phyloP scores from a whole-genome alignment of 176 grass and related monocot species.

The Dactylis glomerata region DNA sequence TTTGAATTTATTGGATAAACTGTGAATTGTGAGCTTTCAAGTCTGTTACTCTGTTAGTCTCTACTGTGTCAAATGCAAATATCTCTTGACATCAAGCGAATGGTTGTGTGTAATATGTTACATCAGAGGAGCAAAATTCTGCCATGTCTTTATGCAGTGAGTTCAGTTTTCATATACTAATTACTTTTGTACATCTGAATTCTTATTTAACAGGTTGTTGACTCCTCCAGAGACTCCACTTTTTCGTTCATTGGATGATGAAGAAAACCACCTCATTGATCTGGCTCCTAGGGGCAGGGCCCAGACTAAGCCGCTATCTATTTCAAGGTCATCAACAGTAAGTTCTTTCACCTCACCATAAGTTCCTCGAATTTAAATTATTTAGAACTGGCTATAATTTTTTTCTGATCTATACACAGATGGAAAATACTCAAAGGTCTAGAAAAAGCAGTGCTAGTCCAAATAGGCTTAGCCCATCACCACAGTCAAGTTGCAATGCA shows the following conservation, averaged over 20 bases:
- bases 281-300: slow-evolving; percentile 59
- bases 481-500: slow-evolving; percentile 37
- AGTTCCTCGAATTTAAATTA: slow-evolving; percentile 10
- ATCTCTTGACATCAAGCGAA: not conserved
- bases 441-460: slow-evolving; percentile 87
- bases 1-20: not conserved
- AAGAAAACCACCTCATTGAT: slow-evolving; percentile 38
- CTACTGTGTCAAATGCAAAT: not conserved
- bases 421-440: slow-evolving; percentile 62
- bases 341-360: slow-evolving; percentile 11
- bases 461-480: slow-evolving; percentile 68
- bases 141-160: not conserved
- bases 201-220: slow-evolving; percentile 64
- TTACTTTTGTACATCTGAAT: not conserved
- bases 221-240: slow-evolving; percentile 93
- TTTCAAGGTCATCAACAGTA: slow-evolving; percentile 72
- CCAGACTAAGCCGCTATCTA: slow-evolving; percentile 55
- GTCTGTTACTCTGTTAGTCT: not conserved
- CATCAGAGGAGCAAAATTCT: not conserved
- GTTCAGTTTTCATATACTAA: not conserved
- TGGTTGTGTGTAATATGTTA: not conserved
- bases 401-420: slow-evolving; percentile 32
- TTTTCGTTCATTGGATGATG: slow-evolving; percentile 83
- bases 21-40: not conserved
- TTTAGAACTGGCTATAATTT: slow-evolving; percentile 11